phyloP scores from a whole-genome alignment of 805 yeast genomes.

The Cyberlindnera euphorbiae region DNA sequence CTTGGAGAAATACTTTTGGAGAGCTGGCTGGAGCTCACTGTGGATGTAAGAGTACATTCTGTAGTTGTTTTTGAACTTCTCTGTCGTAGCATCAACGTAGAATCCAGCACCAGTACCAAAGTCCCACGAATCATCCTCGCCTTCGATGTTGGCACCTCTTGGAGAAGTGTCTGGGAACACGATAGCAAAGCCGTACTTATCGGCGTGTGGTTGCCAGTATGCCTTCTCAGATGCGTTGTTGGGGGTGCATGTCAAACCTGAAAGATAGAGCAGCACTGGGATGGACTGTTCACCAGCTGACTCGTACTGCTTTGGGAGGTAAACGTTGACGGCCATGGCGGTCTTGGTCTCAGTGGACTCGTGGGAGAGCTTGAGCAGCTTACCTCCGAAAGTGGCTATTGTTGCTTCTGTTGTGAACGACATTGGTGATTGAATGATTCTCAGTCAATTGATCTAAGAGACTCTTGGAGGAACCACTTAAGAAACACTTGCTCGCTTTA shows the following conservation, averaged over 20 bases:
- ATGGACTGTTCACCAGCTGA: constrained; percentile 31
- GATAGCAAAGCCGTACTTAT: constrained; percentile 76
- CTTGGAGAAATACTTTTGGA: constrained; percentile 29
- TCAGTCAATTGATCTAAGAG: no score
- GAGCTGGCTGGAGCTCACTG: constrained; percentile 56
- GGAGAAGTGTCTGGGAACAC: constrained; percentile 98
- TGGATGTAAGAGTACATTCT: constrained; percentile 83
- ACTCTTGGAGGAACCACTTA: no score
- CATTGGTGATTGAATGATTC: no score
- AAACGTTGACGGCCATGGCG: constrained; percentile 79
- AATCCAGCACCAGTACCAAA: constrained; percentile 96
- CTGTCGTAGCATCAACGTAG: constrained; percentile 77
- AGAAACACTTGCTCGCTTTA: neutral
- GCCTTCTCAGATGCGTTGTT: constrained; percentile 94
- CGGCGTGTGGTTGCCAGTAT: constrained; percentile 75
- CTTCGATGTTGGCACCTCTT: constrained; percentile 70
- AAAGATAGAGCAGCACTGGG: constrained; percentile 75
- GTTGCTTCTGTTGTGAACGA: constrained; percentile 24
- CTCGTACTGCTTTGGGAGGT: constrained; percentile 56
- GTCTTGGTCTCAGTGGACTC: constrained; percentile 60
- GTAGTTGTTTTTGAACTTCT: constrained; percentile 69
- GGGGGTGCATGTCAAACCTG: constrained; percentile 93
- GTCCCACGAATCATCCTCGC: constrained; percentile 83
- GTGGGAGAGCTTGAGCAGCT: constrained; percentile 70
- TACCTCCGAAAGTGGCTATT: constrained; percentile 62